Evolutionary conservation across 805 yeast genomes (phyloP), one percentile per base, ranked within the genome.

Genomic region (Candida montana): DNA sequence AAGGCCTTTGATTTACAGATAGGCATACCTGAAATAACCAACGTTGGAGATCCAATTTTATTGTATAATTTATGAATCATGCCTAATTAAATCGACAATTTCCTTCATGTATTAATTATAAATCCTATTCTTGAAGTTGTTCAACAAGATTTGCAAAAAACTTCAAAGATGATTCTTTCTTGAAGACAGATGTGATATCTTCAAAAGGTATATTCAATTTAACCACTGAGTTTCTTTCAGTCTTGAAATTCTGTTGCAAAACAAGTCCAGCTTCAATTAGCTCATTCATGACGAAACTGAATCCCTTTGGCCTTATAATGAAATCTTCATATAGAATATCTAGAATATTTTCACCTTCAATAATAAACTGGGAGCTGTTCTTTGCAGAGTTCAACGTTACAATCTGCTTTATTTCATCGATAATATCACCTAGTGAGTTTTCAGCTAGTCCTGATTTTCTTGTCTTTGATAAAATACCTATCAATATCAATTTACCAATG

Each of bases 21-120:
- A 52, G 37, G 39, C 3, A 72, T 91, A 16, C 95, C 93, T 2
- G 97, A 91, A 62, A 82, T 89, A 32, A 74, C 73, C 34, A 81
- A 81, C 47, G 74, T 80, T 19, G 99, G 98, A n/a, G 97, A 91
- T 59, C 99, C 99, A 4, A 69, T 91, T 21, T 70, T 91, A 39
- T 71, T 90, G 10, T 90, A 86, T 59, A 69, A 36, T 44, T 11
- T 44, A 35, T 33, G 35, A 33, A 23, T 7, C 15, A 15, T 21
- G 7, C 11, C 19, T 32, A 6, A 32, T 7, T 11, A 13, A 17
- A 18, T 31, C 13, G n/a, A 5, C 9, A 7, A 17, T 17, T 17
- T 3, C 12, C 20, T 11, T 16, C 16, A 21, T 21, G 24, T 17
- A 18, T 18, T 31, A 18, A 20, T 4, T 11, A 27, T 5, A 8